Evolutionary conservation across 768 basidiomycete species (phyloP).

Genomic region (Boletellus ananiceps): DNA sequence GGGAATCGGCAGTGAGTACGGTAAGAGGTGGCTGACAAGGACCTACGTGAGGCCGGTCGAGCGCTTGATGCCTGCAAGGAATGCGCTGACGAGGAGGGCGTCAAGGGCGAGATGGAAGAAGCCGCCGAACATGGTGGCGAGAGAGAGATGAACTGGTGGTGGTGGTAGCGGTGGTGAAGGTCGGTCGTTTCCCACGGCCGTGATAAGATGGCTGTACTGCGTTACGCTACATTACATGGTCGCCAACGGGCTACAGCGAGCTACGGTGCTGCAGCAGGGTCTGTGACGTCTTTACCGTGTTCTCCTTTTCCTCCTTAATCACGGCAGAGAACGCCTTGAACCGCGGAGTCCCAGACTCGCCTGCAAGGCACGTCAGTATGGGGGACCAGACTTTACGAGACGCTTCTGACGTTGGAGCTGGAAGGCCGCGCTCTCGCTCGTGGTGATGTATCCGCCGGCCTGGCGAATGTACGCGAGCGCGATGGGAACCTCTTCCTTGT

Average conservation of each 20-base stretch:
- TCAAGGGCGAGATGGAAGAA: conserved; percentile 69
- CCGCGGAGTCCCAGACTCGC: conserved; percentile 52
- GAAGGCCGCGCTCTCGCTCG: conserved; percentile 78
- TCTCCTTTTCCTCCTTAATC: conserved; percentile 74
- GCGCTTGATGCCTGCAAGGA: conserved; percentile 81
- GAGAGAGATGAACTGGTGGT: too few species aligned
- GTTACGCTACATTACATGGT: neutral
- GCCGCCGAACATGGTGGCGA: conserved; percentile 25
- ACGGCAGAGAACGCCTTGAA: conserved; percentile 72
- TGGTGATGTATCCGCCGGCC: conserved; percentile 72
- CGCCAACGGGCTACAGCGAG: conserved; percentile 7
- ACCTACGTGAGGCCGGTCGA: conserved; percentile 83
- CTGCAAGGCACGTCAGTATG: conserved; percentile 30
- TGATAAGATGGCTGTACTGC: too few species aligned
- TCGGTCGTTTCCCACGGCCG: conserved; percentile 17
- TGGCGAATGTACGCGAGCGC: conserved; percentile 66
- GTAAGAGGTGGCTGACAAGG: neutral
- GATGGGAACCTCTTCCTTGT: conserved; percentile 72
- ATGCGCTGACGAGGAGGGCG: conserved; percentile 71
- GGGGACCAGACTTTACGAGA: conserved; percentile 5
- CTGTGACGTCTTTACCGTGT: conserved; percentile 41
- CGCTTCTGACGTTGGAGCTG: conserved; percentile 58
- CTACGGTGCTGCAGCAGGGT: conserved; percentile 29
- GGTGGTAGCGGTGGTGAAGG: too few species aligned
- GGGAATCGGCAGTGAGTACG: neutral